A percentile compares a stretch with the other conserved stretches of the same genome.
Conservation (phyloP, 1,284 basidiomycete genomes). For the Rhodofomes roseus region DNA sequence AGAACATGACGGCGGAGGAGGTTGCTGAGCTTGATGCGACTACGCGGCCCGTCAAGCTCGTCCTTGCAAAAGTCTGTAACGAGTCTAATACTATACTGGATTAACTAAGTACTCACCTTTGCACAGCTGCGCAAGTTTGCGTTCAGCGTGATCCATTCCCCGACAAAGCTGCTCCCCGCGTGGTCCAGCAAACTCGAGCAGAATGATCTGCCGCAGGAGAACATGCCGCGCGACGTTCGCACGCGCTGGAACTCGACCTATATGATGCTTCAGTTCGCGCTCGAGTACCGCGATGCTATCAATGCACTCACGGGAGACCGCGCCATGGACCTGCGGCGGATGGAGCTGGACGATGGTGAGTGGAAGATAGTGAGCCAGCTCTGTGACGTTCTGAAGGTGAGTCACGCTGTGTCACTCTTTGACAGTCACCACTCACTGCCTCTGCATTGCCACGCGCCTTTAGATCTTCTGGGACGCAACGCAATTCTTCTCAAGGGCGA, state of each 20-base stretch:
- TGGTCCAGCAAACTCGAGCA: neutral
- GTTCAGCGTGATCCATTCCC: neutral
- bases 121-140: neutral
- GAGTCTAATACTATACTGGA: slow-evolving; percentile 7
- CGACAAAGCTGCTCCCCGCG: neutral
- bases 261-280: neutral
- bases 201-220: neutral
- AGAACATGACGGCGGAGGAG: slow-evolving; percentile 7
- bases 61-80: slow-evolving; percentile 14
- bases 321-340: slow-evolving; percentile 3
- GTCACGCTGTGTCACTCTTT: neutral
- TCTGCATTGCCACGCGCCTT: too few species aligned
- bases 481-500: slow-evolving; percentile 1
- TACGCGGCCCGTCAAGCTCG: slow-evolving; percentile 12
- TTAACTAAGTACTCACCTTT: neutral
- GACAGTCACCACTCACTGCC: too few species aligned
- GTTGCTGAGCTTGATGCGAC: slow-evolving; percentile 3
- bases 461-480: slow-evolving; percentile 29
- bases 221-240: neutral
- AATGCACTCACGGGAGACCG: neutral
- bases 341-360: slow-evolving; percentile 22
- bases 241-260: neutral
- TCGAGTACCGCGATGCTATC: neutral
- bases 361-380: slow-evolving; percentile 22
- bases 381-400: slow-evolving; percentile 19